A percentile compares a stretch with the other conserved stretches of the same genome.
Conservation (phyloP, 805 yeast genomes). For the Clavispora asparagi region DNA sequence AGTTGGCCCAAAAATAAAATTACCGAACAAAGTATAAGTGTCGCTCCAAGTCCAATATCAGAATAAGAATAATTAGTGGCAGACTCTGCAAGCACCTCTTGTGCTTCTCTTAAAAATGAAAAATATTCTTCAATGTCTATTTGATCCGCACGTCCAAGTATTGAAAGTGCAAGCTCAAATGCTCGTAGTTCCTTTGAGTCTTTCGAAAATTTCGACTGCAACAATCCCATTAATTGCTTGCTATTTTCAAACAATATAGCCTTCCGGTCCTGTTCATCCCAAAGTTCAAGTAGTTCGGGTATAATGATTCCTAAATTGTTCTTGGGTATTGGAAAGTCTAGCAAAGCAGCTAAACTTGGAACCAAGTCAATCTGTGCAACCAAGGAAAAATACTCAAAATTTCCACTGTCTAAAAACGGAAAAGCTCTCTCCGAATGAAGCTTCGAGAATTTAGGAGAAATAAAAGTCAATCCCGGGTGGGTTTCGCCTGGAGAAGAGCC, state of each 20-base stretch:
- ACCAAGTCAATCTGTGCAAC: conserved; percentile 70
- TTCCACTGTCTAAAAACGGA: conserved; percentile 35
- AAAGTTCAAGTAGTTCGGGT: conserved; percentile 49
- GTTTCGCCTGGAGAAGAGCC: conserved; percentile 93
- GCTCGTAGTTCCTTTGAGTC: not conserved
- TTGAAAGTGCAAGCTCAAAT: not conserved
- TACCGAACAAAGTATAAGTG: conserved; percentile 7
- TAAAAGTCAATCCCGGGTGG: conserved; percentile 69
- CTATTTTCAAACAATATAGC: conserved; percentile 50
- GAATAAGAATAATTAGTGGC: conserved; percentile 70
- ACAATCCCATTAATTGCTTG: conserved; percentile 47
- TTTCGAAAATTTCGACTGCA: conserved; percentile 34
- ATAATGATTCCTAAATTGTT: conserved; percentile 73
- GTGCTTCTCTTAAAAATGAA: conserved; percentile 42
- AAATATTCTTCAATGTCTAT: conserved; percentile 13
- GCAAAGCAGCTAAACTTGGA: conserved; percentile 58
- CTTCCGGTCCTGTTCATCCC: conserved; percentile 33
- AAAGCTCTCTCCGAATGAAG: conserved; percentile 15
- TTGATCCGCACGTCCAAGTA: not conserved
- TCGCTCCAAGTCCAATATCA: conserved; percentile 34
- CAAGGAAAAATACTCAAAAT: conserved; percentile 47
- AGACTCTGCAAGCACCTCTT: conserved; percentile 46
- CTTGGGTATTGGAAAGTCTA: conserved; percentile 64
- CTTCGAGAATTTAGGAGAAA: conserved; percentile 54
- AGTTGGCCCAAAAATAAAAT: not conserved